Evolutionary conservation across 2,329 filamentous ascomycete genomes (phyloP).

Genomic region (Paramyrothecium roridum): DNA sequence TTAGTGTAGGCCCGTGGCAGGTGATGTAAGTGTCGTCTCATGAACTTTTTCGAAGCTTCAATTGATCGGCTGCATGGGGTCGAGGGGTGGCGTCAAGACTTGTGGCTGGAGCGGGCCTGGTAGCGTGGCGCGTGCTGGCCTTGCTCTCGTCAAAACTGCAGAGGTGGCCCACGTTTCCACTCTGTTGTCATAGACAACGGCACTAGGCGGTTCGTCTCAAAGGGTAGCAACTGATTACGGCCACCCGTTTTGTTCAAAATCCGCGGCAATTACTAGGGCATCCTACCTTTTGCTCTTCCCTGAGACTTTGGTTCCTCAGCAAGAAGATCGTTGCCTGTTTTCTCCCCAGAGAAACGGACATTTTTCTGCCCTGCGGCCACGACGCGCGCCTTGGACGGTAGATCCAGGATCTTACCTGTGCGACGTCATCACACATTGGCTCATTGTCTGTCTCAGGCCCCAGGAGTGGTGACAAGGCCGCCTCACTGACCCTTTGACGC

Average conservation of each 20-base stretch:
- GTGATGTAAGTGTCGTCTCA: no score
- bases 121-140: no score
- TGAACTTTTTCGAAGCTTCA: no score
- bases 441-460: not conserved
- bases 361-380: no score
- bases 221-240: constrained; percentile 22
- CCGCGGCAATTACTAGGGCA: not conserved
- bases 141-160: no score
- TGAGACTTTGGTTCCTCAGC: not conserved
- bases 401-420: not conserved
- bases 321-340: not conserved
- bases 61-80: no score
- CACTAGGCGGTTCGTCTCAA: constrained; percentile 29
- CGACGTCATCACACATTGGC: not conserved
- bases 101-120: no score
- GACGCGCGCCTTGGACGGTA: no score
- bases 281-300: not conserved
- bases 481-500: not conserved
- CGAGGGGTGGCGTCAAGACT: no score
- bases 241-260: not conserved
- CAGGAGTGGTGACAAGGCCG: not conserved
- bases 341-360: not conserved
- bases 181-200: constrained; percentile 38
- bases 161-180: not conserved
- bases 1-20: no score